Percentiles rank a stretch among this genome's conserved stretches.
Conservation (phyloP, 2,329 filamentous ascomycete species). For the Magnaporthiopsis rhizophila region DNA sequence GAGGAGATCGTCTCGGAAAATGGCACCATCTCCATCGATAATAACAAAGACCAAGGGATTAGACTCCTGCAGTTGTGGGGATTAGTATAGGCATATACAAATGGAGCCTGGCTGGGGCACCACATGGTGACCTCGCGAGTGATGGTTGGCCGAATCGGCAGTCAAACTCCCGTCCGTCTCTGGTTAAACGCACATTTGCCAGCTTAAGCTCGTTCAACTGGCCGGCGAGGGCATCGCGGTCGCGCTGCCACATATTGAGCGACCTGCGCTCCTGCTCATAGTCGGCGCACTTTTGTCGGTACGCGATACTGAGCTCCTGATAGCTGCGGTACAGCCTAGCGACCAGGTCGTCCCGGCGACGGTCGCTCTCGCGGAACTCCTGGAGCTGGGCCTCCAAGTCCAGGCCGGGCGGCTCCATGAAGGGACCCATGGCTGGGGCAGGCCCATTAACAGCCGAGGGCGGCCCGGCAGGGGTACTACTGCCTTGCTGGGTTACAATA, state of each 20-base stretch:
- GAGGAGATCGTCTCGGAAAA: conserved; percentile 25
- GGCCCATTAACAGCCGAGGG: not conserved
- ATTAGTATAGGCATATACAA: not conserved
- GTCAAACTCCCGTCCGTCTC: not conserved
- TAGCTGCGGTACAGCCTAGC: not conserved
- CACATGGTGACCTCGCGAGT: not conserved
- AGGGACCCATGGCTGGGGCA: not conserved
- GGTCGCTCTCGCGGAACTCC: conserved; percentile 5
- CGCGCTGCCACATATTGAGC: conserved; percentile 8
- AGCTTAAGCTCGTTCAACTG: conserved; percentile 7
- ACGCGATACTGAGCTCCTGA: not conserved
- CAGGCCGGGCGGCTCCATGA: not conserved
- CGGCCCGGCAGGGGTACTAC: not conserved
- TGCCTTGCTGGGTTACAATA: not conserved
- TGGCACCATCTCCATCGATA: conserved; percentile 27
- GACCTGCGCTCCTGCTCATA: conserved; percentile 8
- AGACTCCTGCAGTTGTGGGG: conserved; percentile 18
- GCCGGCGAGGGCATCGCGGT: not conserved
- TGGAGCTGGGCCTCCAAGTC: conserved; percentile 3
- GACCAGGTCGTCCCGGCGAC: conserved; percentile 1
- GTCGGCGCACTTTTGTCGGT: conserved; percentile 6
- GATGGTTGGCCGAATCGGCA: not conserved
- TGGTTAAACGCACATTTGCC: conserved; percentile 3
- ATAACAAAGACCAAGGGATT: conserved; percentile 25
- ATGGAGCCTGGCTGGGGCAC: not conserved